Evolutionary conservation across 1,284 basidiomycete species (phyloP).

Genomic region (Moesziomyces antarcticus): DNA sequence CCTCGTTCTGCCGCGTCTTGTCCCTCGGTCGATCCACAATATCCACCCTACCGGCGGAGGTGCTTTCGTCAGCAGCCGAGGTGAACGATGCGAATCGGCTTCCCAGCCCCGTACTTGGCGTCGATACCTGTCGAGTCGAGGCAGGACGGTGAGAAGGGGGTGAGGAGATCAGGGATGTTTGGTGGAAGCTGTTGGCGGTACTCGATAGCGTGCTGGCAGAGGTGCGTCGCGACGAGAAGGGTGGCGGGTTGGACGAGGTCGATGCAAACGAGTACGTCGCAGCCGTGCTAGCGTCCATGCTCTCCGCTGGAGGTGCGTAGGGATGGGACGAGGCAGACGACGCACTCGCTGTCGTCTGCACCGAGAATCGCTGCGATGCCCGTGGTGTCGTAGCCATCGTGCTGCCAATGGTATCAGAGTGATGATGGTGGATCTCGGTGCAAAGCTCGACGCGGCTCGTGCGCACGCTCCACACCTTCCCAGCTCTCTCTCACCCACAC

Average conservation of each 20-base stretch:
- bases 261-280: constrained; percentile 25
- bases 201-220: constrained; percentile 8
- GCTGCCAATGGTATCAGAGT: no score
- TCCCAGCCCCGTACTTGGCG: not conserved
- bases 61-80: constrained; percentile 2
- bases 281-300: constrained; percentile 1
- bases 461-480: not conserved
- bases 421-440: no score
- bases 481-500: no score
- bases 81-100: constrained; percentile 23
- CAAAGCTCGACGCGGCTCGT: not conserved
- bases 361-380: constrained; percentile 34
- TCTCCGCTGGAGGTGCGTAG: not conserved
- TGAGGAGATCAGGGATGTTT: constrained; percentile 10
- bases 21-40: constrained; percentile 63
- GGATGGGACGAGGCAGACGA: constrained; percentile 13
- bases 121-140: constrained; percentile 5
- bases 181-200: constrained; percentile 10
- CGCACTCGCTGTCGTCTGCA: constrained; percentile 24
- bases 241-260: constrained; percentile 9
- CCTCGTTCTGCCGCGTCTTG: constrained; percentile 45
- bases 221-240: constrained; percentile 29
- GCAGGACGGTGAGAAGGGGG: constrained; percentile 1
- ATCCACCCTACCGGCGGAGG: constrained; percentile 21
- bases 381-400: constrained; percentile 30